These are phyloP conservation scores for Hibiscus tridactylites DNA, from an alignment of 345 rosid genomes.

Conservation along the genomic window DNA sequence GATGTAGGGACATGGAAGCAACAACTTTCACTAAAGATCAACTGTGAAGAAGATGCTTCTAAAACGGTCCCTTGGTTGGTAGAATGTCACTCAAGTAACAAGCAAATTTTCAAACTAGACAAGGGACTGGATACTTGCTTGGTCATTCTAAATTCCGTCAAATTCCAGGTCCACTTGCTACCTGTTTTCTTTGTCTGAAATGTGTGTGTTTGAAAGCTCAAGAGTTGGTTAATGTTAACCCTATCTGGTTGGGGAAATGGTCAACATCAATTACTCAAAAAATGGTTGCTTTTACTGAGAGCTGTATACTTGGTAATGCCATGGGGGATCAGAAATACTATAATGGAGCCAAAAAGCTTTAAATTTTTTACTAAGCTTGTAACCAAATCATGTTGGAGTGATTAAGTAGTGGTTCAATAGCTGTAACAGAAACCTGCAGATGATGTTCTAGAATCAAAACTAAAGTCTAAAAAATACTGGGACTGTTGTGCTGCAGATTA, in stretches of 20 bases:
- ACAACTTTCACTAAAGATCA: neutral
- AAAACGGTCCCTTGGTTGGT: constrained; percentile 11
- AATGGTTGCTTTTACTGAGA: no score
- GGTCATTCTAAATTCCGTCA: neutral
- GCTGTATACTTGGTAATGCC: no score
- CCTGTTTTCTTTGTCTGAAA: neutral
- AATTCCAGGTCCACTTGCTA: neutral
- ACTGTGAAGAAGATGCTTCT: neutral
- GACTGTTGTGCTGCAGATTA: neutral
- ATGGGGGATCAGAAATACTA: no score
- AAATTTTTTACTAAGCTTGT: no score
- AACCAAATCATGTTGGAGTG: neutral
- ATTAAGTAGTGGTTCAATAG: neutral
- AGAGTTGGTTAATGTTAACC: neutral
- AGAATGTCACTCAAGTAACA: constrained; percentile 5
- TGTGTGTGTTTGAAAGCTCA: neutral
- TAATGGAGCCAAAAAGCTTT: no score
- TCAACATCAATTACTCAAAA: neutral
- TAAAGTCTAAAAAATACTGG: neutral
- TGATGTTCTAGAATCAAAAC: no score
- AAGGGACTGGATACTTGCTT: neutral
- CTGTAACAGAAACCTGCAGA: no score
- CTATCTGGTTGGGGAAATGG: neutral
- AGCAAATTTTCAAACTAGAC: neutral
- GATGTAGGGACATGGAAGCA: neutral